These are phyloP conservation scores for Dimocarpus longan DNA, from an alignment of 345 rosid species.

Conservation along the genomic window DNA sequence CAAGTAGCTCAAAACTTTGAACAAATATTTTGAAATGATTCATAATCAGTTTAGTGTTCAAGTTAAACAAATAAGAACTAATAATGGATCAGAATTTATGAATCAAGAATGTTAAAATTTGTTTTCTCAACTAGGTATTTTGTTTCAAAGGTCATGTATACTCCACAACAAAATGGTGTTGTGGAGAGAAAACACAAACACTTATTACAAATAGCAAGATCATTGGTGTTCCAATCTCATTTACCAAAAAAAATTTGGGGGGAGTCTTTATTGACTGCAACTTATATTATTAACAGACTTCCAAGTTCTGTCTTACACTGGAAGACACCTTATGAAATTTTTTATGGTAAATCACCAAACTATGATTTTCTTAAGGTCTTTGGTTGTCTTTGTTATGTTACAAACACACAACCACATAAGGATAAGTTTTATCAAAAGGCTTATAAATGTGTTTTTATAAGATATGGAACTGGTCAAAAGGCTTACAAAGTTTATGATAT, in stretches of 20 bases:
- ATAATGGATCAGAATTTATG: slow-evolving; percentile 1
- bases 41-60: background rate
- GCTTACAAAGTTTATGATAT: background rate
- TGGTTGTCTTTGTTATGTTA: background rate
- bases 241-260: background rate
- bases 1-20: background rate
- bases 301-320: background rate
- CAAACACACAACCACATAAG: background rate
- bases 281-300: background rate
- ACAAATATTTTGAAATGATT: background rate
- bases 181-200: background rate
- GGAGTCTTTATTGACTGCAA: background rate
- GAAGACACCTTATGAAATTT: background rate
- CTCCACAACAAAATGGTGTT: background rate
- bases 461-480: background rate
- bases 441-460: background rate
- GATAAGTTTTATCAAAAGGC: background rate
- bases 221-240: too few relatives aligned
- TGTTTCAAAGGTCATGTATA: background rate
- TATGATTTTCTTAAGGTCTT: background rate
- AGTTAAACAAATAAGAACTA: background rate
- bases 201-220: background rate
- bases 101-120: background rate
- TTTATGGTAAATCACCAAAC: background rate
- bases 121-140: background rate